These are phyloP conservation scores for Corymbia citriodora DNA, from an alignment of 441 rosid species.

Conservation along the genomic window DNA sequence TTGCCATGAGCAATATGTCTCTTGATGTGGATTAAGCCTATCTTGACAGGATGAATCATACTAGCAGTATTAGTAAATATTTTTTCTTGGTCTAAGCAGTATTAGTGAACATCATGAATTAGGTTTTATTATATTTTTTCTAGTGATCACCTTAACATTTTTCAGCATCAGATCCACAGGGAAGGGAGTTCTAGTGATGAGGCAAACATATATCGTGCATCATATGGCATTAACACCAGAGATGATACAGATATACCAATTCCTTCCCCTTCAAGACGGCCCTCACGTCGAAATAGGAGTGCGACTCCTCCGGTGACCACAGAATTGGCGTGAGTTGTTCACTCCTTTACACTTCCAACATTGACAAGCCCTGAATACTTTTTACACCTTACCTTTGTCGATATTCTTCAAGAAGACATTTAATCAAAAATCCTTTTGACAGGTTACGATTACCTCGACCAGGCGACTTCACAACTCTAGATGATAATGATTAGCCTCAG, in stretches of 20 bases:
- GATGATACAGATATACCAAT: background rate
- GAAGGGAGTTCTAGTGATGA: background rate
- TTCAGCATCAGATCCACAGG: background rate
- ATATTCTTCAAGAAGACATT: background rate
- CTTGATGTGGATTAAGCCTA: background rate
- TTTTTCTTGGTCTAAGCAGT: background rate
- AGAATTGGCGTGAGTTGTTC: background rate
- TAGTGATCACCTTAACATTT: background rate
- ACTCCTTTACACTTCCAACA: background rate
- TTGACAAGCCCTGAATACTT: background rate
- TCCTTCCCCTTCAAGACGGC: background rate
- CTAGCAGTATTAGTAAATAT: background rate
- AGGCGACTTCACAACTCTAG: background rate
- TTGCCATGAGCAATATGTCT: background rate
- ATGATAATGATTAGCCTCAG: background rate
- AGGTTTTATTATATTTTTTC: background rate
- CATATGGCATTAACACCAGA: background rate
- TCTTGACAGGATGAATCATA: background rate
- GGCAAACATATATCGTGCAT: background rate
- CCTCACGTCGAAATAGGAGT: background rate
- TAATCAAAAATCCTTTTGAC: background rate
- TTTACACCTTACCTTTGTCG: background rate
- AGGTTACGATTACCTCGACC: background rate
- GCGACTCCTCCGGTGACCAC: background rate
- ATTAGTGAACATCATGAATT: background rate